Evolutionary conservation across 192 early-diverging fungal genomes (phyloP), one percentile per base, ranked within the genome.

Genomic region (Backusella morwellensis): DNA sequence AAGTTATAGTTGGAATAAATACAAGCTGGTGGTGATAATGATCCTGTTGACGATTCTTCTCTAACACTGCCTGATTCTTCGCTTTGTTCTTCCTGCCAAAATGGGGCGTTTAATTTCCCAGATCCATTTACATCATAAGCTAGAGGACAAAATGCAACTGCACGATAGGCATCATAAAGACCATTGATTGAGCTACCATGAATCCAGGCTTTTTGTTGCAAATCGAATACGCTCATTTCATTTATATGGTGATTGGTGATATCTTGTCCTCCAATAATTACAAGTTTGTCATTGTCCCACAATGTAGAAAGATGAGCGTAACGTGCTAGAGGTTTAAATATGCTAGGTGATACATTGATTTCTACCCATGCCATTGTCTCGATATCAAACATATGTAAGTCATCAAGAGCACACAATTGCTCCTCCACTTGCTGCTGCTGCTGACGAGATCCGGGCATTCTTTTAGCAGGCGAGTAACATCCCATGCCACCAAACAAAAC

Each of bases 1-100:
- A 95, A 95, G 81, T 93, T 95, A 81, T 93, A 93, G 84, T 95
- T 95, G 74, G 92, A 93, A 80, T 95, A 95, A 70, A 95, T 83
- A 70, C 92, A 90, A 32, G 90, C 84, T 12, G 89, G 88, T 29
- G 54, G 73, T 50, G 32, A 11, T 34, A 17, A 14, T 44, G 42
- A 44, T 44, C 11, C 12, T 47, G 41, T 54, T 88, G 86, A 38
- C 84, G 76, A 52, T 88, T 80, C 5, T 87, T 83, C 36, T 87
- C 85, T 40, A 79, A 26, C 17, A 71, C 17, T 29, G n/a, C 11
- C 21, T 34, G 15, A n/a, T n/a, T 35, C n/a, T 35, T 54, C 32
- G 11, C n/a, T 15, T 6, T 34, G 19, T 14, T 35, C 71, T 7
- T 72, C 70, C 11, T 52, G 35, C 76, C 76, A 77, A 36, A 77